Conservation (phyloP, 1,139 yeast genomes). For the Kodamaea sp. region DNA sequence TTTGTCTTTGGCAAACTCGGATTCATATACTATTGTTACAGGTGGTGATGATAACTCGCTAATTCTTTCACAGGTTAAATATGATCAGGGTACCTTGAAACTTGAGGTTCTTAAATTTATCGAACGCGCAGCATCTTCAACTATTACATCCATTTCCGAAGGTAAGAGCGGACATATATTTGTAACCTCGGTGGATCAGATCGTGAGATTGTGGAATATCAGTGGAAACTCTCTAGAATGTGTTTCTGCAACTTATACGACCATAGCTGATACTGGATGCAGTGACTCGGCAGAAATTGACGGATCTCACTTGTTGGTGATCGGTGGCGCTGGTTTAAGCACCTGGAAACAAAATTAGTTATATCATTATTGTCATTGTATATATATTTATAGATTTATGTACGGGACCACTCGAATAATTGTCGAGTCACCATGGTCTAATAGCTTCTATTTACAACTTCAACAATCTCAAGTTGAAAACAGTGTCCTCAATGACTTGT, state of each 20-base stretch:
- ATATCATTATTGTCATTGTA: not conserved
- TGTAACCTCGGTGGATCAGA: slow-evolving; percentile 78
- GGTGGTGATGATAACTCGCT: slow-evolving; percentile 95
- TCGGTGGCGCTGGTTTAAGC: slow-evolving; percentile 77
- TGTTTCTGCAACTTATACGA: slow-evolving; percentile 57
- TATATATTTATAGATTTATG: slow-evolving; percentile 1
- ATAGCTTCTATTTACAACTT: slow-evolving; percentile 51
- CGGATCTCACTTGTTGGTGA: slow-evolving; percentile 32
- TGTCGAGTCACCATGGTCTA: not conserved
- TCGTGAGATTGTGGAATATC: slow-evolving; percentile 63
- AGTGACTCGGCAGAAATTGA: slow-evolving; percentile 39
- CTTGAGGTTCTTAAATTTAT: slow-evolving; percentile 33
- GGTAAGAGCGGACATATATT: slow-evolving; percentile 28
- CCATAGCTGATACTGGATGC: slow-evolving; percentile 91
- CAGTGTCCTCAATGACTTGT: slow-evolving; percentile 83
- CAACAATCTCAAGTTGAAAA: slow-evolving; percentile 77
- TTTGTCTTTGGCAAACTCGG: slow-evolving; percentile 15
- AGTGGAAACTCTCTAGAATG: slow-evolving; percentile 32
- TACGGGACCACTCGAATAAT: not conserved
- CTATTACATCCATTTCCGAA: slow-evolving; percentile 66
- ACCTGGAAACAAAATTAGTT: slow-evolving; percentile 35
- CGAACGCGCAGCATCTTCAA: slow-evolving; percentile 76
- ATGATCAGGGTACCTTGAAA: slow-evolving; percentile 12
- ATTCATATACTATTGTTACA: slow-evolving; percentile 46
- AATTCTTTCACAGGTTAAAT: slow-evolving; percentile 40